Evolutionary conservation across 23 red algal species (phyloP).

Genomic region (Gracilaria gracilis): DNA sequence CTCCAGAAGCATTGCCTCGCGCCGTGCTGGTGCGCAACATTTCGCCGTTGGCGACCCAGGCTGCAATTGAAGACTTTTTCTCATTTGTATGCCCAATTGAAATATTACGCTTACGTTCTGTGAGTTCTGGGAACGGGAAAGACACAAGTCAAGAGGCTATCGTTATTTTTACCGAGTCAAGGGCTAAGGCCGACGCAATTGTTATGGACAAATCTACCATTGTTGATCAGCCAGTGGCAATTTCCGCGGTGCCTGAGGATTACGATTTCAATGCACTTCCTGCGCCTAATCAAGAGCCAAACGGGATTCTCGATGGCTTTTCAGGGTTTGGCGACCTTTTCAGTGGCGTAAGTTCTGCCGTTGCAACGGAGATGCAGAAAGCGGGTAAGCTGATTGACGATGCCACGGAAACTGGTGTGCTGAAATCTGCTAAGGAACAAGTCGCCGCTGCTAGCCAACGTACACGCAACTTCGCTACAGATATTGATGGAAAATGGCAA

Average conservation of each 20-base stretch:
- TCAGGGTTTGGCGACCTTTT: slow-evolving; percentile 49
- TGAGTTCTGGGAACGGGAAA: slow-evolving; percentile 10
- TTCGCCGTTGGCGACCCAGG: slow-evolving; percentile 40
- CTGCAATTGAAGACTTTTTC: slow-evolving; percentile 80
- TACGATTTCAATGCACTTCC: slow-evolving; percentile 45
- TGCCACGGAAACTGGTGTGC: slow-evolving; percentile 64
- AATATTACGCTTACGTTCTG: slow-evolving; percentile 51
- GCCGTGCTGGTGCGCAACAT: slow-evolving; percentile 71
- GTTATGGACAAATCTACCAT: slow-evolving; percentile 76
- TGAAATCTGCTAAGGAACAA: slow-evolving; percentile 69
- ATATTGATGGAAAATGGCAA: slow-evolving; percentile 74
- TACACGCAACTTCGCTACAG: slow-evolving; percentile 56
- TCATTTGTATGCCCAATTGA: slow-evolving; percentile 65
- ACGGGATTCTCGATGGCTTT: slow-evolving; percentile 11
- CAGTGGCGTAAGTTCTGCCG: slow-evolving; percentile 38
- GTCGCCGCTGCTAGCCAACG: slow-evolving; percentile 50
- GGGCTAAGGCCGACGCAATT: slow-evolving; percentile 41
- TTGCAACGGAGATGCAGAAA: slow-evolving; percentile 63
- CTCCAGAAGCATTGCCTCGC: slow-evolving; percentile 46
- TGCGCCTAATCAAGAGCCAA: neutral
- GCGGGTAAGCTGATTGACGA: slow-evolving; percentile 52
- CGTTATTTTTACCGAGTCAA: slow-evolving; percentile 62
- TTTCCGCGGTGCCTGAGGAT: slow-evolving; percentile 47
- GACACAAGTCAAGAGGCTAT: slow-evolving; percentile 46
- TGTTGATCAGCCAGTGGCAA: slow-evolving; percentile 61